These are phyloP conservation scores for Starmerella potacharoeniae DNA, from an alignment of 805 yeast species.

Conservation along the genomic window DNA sequence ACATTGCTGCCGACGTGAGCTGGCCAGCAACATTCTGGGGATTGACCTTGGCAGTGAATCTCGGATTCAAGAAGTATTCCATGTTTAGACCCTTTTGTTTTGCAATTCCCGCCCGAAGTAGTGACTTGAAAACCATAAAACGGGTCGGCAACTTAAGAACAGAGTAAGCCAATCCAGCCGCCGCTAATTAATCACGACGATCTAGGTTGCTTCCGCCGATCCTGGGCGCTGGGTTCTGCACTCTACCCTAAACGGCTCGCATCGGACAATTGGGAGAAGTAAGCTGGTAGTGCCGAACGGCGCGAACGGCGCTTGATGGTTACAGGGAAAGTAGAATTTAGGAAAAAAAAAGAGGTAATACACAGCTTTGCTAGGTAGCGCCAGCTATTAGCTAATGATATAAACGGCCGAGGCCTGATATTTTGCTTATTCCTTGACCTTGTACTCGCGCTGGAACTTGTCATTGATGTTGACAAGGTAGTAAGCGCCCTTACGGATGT, in stretches of 20 bases:
- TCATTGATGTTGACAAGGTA: conserved; percentile 78
- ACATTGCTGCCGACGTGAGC: conserved; percentile 12
- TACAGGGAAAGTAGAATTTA: no score
- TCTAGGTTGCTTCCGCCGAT: not conserved
- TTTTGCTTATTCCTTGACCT: conserved; percentile 27
- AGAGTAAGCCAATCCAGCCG: not conserved
- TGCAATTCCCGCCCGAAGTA: not conserved
- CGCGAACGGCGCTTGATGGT: not conserved
- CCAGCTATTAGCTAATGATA: not conserved
- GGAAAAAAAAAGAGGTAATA: not conserved
- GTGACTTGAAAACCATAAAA: not conserved
- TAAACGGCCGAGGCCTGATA: not conserved
- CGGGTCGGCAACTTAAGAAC: not conserved
- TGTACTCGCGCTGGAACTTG: conserved; percentile 74
- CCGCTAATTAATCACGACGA: not conserved
- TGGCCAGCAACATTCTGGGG: conserved; percentile 7
- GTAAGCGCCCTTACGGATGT: conserved; percentile 63
- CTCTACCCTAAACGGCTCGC: not conserved
- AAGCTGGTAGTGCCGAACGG: not conserved
- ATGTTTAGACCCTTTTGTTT: not conserved
- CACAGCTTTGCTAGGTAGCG: not conserved
- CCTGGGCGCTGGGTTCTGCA: not conserved
- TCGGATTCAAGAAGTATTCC: not conserved
- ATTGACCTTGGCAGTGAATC: not conserved
- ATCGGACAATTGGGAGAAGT: not conserved